Evolutionary conservation across 192 early-diverging fungal species (phyloP), one percentile per base, ranked within the genome.

Genomic region (Funneliformis mosseae): DNA sequence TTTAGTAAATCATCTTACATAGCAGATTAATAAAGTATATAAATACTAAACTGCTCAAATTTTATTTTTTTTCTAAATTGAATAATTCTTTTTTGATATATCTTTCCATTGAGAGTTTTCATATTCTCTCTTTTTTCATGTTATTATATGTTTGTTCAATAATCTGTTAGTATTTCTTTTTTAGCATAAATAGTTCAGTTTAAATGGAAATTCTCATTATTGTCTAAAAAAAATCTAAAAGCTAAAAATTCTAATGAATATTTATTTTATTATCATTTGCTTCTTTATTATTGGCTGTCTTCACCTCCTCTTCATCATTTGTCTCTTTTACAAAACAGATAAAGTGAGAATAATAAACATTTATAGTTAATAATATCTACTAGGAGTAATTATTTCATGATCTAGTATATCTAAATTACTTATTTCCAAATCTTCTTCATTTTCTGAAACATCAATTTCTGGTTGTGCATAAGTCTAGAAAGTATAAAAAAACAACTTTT

Each of bases 41-140:
- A n/a, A n/a, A n/a, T n/a, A n/a, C n/a, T n/a, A n/a, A 21, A 69
- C 63, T 64, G 62, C 41, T 79, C 77, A 50, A 64, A 43, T 38
- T 64, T 27, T 21, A 79, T 43, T 16, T 79, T 42, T 70, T 79
- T 21, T n/a, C 60, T 41, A n/a, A 79, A 42, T 67, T 42, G 18
- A 39, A 79, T 68, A 79, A 39, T 70, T 79, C 77, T 69, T 79
- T 38, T 16, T 79, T 45, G 27, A 79, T 42, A 28, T 41, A 79
- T 79, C 12, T 70, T 79, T 42, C 64, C 11, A 27, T 66, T 42
- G 64, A 79, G 23, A 79, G 68, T 70, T 69, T 70, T 18, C 77
- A 78, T 61, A 81, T 81, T 7, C n/a, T 62, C 39, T 75, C 16
- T 43, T 64, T 75, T 27, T 81, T 75, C 80, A 81, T 81, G 8